A percentile compares a stretch with the other conserved stretches of the same genome.
These are phyloP conservation scores for Xenoacremonium recifei DNA, from an alignment of 2,329 filamentous ascomycete genomes.

Conservation along the genomic window DNA sequence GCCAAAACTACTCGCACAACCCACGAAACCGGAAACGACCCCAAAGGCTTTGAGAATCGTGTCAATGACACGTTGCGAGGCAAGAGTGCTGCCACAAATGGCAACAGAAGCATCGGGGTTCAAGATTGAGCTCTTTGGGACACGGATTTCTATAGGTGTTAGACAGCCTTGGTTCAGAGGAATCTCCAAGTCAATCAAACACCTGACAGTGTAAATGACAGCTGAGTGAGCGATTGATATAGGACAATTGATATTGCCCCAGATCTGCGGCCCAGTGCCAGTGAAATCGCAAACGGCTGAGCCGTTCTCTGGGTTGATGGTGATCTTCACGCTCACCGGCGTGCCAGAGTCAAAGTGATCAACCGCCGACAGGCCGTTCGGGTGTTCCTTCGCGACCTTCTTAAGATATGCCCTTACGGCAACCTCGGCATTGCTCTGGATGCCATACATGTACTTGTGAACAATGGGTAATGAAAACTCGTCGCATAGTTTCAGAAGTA, in stretches of 20 bases:
- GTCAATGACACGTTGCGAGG: conserved; percentile 33
- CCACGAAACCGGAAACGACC: conserved; percentile 24
- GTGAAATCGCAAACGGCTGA: conserved; percentile 36
- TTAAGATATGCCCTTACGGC: conserved; percentile 32
- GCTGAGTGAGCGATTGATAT: conserved; percentile 36
- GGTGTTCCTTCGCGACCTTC: conserved; percentile 44
- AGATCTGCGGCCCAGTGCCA: conserved; percentile 33
- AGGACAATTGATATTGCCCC: conserved; percentile 36
- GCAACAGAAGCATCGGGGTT: conserved; percentile 32
- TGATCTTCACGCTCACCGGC: conserved; percentile 30
- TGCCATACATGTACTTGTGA: conserved; percentile 36
- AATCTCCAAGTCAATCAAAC: conserved; percentile 34
- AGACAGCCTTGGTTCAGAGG: conserved; percentile 40
- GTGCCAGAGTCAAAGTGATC: conserved; percentile 39
- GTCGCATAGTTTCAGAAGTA: conserved; percentile 31
- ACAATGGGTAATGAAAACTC: conserved; percentile 32
- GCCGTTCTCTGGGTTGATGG: conserved; percentile 28
- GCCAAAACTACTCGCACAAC: conserved; percentile 32
- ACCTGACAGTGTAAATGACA: conserved; percentile 38
- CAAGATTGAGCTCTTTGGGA: conserved; percentile 32
- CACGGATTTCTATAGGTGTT: conserved; percentile 30
- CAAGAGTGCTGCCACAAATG: conserved; percentile 59
- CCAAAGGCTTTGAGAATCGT: conserved; percentile 30
- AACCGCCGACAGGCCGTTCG: conserved; percentile 20
- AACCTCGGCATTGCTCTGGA: conserved; percentile 35